phyloP scores from a whole-genome alignment of 2,329 filamentous ascomycete species.

The Metarhizium robertsii region DNA sequence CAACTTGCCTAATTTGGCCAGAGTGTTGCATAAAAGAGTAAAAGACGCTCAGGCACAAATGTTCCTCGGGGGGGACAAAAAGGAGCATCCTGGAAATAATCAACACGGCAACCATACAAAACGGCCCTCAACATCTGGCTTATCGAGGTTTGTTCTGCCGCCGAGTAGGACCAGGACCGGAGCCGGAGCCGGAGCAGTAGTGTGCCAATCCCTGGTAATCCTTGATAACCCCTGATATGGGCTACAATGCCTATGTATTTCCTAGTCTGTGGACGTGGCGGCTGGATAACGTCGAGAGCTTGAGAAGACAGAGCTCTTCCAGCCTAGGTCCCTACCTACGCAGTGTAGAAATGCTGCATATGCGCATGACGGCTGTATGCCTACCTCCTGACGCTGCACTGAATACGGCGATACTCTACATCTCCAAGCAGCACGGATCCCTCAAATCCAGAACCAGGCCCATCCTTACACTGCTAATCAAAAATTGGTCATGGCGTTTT shows the following conservation, averaged over 20 bases:
- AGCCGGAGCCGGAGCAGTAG: not conserved
- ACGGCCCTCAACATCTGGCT: no score
- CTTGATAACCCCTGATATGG: no score
- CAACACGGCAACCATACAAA: not conserved
- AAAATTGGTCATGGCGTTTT: not conserved
- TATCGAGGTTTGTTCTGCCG: no score
- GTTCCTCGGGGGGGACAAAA: not conserved
- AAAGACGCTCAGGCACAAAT: not conserved
- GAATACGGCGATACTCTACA: not conserved
- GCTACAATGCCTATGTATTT: no score
- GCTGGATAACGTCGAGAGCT: no score
- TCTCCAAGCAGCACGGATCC: not conserved
- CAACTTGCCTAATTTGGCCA: constrained; percentile 2
- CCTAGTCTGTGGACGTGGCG: no score
- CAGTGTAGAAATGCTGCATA: no score
- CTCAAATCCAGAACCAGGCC: not conserved
- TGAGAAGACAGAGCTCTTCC: no score
- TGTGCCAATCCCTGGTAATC: no score
- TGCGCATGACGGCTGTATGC: no score
- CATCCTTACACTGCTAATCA: not conserved
- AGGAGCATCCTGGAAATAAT: not conserved
- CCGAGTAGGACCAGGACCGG: not conserved
- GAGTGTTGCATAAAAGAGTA: not conserved
- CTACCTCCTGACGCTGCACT: no score
- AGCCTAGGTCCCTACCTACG: no score